Conservation (phyloP, 305 asterid species). For the Fraxinus albicans region DNA sequence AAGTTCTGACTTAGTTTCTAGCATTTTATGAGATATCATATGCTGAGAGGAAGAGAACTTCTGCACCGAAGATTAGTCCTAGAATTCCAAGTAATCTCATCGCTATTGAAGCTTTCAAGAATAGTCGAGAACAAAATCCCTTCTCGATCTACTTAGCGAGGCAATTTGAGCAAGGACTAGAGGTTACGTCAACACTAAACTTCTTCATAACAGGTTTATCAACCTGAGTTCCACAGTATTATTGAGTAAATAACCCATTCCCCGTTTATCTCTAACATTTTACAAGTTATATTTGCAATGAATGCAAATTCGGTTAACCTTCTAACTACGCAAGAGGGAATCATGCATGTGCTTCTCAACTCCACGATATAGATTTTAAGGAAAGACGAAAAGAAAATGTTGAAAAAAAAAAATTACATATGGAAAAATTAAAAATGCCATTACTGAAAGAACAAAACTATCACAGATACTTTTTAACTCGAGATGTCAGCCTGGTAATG, state of each 20-base stretch:
- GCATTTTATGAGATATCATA: not conserved
- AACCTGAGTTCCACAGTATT: not conserved
- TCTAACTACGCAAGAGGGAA: not conserved
- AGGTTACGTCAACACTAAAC: not conserved
- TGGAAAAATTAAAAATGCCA: not conserved
- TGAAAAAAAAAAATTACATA: not conserved
- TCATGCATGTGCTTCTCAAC: not conserved
- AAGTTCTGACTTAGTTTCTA: not conserved
- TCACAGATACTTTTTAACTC: not conserved
- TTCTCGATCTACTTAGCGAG: not conserved
- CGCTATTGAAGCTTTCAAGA: not conserved
- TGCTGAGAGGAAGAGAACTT: not conserved
- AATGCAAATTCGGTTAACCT: not conserved
- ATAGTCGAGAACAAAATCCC: not conserved
- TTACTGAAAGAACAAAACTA: not conserved
- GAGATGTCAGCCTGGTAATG: not conserved
- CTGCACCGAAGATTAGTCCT: not conserved
- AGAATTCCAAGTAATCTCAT: not conserved
- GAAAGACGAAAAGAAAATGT: not conserved
- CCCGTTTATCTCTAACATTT: not conserved
- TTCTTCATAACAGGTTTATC: not conserved
- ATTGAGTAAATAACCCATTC: not conserved
- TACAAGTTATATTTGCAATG: not conserved
- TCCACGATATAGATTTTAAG: not conserved
- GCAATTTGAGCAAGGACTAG: not conserved